Percentiles rank a stretch among this genome's conserved stretches.
Evolutionary conservation across 176 grass and related monocot genomes (phyloP).

Genomic region (Dendrocalamus sinicus): DNA sequence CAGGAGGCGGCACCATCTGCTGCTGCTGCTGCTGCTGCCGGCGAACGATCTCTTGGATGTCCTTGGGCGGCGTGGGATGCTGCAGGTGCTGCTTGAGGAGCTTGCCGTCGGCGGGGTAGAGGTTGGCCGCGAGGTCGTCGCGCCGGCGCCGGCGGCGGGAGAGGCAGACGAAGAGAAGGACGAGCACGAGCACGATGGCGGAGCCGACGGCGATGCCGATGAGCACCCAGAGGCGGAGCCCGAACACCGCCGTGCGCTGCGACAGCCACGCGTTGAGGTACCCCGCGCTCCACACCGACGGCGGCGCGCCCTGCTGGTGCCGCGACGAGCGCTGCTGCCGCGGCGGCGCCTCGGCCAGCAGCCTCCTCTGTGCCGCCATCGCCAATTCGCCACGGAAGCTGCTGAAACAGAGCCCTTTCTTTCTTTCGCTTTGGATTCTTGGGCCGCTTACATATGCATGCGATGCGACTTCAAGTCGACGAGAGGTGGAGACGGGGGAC

Average conservation of each 20-base stretch:
- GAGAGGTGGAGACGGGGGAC: not conserved
- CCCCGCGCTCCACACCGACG: constrained; percentile 61
- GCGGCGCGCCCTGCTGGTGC: constrained; percentile 43
- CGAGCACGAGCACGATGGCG: constrained; percentile 70
- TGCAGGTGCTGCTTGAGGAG: constrained; percentile 74
- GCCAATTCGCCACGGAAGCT: not conserved
- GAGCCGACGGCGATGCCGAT: constrained; percentile 78
- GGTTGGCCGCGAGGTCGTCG: constrained; percentile 26
- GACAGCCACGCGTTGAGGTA: constrained; percentile 86
- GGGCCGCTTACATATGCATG: constrained; percentile 33
- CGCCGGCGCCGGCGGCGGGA: constrained; percentile 68
- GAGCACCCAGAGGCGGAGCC: constrained; percentile 86
- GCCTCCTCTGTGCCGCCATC: constrained; percentile 45
- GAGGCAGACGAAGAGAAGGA: constrained; percentile 69
- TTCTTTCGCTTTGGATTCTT: constrained; percentile 37
- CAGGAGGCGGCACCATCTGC: constrained; percentile 28
- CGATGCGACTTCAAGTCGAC: not conserved
- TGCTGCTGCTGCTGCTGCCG: constrained; percentile 45
- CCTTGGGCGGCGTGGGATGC: constrained; percentile 76
- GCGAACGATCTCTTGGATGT: constrained; percentile 76
- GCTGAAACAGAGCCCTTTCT: constrained; percentile 13
- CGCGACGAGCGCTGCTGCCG: constrained; percentile 1
- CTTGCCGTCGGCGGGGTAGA: constrained; percentile 56
- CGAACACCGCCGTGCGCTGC: constrained; percentile 76
- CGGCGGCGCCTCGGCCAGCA: constrained; percentile 46